Evolutionary conservation across 148 eudicot genomes (phyloP).

Genomic region (Amaranthus cruentus): DNA sequence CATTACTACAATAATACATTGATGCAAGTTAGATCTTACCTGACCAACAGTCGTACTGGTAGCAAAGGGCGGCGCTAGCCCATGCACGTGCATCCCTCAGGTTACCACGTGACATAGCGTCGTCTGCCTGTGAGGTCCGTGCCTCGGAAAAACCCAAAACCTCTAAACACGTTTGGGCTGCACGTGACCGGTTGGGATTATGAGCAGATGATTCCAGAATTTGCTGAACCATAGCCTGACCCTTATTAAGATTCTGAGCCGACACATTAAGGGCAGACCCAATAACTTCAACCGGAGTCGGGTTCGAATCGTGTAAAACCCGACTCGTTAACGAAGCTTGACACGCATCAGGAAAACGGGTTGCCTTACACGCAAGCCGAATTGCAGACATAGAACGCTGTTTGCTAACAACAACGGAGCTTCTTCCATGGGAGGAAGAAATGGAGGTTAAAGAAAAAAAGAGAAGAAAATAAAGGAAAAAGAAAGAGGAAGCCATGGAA

Average conservation of each 20-base stretch:
- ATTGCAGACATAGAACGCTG: conserved; percentile 18
- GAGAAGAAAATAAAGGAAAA: conserved; percentile 25
- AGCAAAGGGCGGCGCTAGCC: conserved; percentile 56
- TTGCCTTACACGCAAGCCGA: conserved; percentile 51
- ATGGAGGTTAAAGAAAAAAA: conserved; percentile 22
- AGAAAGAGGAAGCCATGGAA: conserved; percentile 28
- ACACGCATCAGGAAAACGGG: conserved; percentile 50
- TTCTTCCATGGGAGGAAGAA: conserved; percentile 13
- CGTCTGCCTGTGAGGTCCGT: conserved; percentile 30
- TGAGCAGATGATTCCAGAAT: conserved; percentile 42
- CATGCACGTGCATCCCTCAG: conserved; percentile 67
- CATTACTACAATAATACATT: too few species aligned
- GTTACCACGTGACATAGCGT: conserved; percentile 35
- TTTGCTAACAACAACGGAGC: neutral
- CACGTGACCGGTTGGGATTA: conserved; percentile 46
- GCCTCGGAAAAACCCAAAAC: conserved; percentile 33
- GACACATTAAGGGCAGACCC: conserved; percentile 39
- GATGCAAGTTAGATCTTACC: conserved; percentile 9
- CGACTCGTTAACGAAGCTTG: conserved; percentile 31
- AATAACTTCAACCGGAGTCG: conserved; percentile 36
- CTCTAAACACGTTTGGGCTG: conserved; percentile 56
- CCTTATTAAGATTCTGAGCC: conserved; percentile 32
- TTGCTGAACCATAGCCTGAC: conserved; percentile 41
- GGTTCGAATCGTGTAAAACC: conserved; percentile 19
- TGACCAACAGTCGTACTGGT: conserved; percentile 91